A percentile compares a stretch with the other conserved stretches of the same genome.
phyloP scores from a whole-genome alignment of 192 early-diverging fungal species.

The Podila clonocystis region DNA sequence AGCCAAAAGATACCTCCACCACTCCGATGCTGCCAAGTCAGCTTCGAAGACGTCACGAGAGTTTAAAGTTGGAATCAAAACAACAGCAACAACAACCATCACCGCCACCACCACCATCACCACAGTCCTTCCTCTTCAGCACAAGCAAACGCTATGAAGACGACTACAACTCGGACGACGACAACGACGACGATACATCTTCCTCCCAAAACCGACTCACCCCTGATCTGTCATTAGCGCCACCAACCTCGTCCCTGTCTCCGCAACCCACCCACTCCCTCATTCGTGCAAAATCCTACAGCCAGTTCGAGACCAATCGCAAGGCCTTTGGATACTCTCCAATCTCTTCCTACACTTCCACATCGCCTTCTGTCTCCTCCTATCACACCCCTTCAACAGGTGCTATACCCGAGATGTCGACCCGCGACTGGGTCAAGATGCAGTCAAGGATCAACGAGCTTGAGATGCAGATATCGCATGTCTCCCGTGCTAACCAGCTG shows the following conservation, averaged over 20 bases:
- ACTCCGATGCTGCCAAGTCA: conserved; percentile 15
- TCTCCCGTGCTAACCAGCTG: conserved; percentile 22
- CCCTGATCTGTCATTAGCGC: background rate
- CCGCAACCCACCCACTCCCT: background rate
- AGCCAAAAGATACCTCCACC: background rate
- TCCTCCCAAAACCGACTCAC: background rate
- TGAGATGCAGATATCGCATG: conserved; percentile 23
- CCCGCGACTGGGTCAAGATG: conserved; percentile 40
- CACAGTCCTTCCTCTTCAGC: background rate
- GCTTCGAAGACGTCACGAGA: conserved; percentile 5
- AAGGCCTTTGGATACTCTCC: conserved; percentile 1
- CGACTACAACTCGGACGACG: background rate
- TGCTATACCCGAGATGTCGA: conserved; percentile 11
- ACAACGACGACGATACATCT: background rate
- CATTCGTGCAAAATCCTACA: conserved; percentile 22
- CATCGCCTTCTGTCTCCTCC: background rate
- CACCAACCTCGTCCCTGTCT: background rate
- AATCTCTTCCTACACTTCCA: background rate
- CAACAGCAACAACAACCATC: background rate
- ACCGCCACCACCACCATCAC: background rate
- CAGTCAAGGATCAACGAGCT: conserved; percentile 32
- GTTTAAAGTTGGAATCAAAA: background rate
- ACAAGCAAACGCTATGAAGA: background rate
- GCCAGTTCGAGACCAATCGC: conserved; percentile 16
- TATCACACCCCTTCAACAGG: background rate